Conservation (phyloP, 306 rosid species). For the Calophaca sinica region DNA sequence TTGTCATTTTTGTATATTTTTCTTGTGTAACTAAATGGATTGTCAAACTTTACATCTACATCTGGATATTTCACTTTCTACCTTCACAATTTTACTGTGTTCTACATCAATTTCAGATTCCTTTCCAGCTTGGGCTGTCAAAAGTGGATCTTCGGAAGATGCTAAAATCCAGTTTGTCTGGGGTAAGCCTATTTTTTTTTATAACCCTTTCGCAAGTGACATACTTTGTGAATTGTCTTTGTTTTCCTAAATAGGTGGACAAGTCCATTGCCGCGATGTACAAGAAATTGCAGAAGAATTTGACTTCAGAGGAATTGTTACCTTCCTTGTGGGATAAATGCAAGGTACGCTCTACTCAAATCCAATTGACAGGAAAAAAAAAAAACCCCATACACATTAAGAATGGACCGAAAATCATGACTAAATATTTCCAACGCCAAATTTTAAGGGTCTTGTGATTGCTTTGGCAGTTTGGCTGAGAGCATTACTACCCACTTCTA, state of each 20-base stretch:
- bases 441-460: conserved; percentile 5
- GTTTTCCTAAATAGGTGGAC: conserved; percentile 68
- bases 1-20: not conserved
- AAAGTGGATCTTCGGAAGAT: conserved; percentile 88
- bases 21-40: not conserved
- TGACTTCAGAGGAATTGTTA: conserved; percentile 93
- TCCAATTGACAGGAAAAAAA: conserved; percentile 1
- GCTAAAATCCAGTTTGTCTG: conserved; percentile 85
- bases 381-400: not conserved
- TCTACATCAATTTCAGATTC: conserved; percentile 72
- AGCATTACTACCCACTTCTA: conserved; percentile 20
- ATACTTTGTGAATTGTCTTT: conserved; percentile 26
- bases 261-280: conserved; percentile 82
- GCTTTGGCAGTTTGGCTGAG: not conserved
- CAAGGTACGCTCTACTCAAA: conserved; percentile 68
- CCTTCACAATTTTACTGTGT: conserved; percentile 31
- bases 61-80: conserved; percentile 10
- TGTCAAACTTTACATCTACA: conserved; percentile 11
- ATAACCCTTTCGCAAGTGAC: conserved; percentile 18
- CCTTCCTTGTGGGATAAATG: conserved; percentile 99
- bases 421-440: conserved; percentile 21
- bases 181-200: conserved; percentile 60
- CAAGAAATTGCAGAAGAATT: conserved; percentile 94
- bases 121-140: conserved; percentile 92
- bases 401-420: not conserved